Conservation (phyloP, 257 asterid species). For the Osmanthus fragrans region DNA sequence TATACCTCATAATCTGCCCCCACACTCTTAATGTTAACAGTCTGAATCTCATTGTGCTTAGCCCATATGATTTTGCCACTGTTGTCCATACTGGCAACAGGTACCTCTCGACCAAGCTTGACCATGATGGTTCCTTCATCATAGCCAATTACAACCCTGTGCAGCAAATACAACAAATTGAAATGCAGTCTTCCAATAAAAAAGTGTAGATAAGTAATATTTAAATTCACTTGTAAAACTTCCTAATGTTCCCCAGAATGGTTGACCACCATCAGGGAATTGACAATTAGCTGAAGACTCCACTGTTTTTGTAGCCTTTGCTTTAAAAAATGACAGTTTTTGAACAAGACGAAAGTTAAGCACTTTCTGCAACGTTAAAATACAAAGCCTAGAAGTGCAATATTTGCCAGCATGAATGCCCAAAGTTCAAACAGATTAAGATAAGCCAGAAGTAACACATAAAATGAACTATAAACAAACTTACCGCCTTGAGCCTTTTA, state of each 20-base stretch:
- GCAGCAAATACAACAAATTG: constrained; percentile 24
- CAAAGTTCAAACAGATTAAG: constrained; percentile 9
- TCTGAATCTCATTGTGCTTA: constrained; percentile 95
- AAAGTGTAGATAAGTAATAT: not conserved
- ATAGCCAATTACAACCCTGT: constrained; percentile 93
- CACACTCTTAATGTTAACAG: constrained; percentile 89
- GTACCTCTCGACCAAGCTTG: constrained; percentile 96
- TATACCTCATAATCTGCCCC: constrained; percentile 87
- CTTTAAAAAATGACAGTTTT: not conserved
- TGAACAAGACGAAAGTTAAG: constrained; percentile 1
- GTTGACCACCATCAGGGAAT: constrained; percentile 22
- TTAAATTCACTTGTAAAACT: constrained; percentile 7
- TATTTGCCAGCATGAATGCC: constrained; percentile 2
- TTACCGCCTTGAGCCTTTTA: constrained; percentile 91
- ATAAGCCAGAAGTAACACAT: constrained; percentile 18
- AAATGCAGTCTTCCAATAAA: constrained; percentile 16
- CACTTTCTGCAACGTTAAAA: constrained; percentile 9
- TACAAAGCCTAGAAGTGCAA: not conserved
- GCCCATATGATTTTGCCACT: constrained; percentile 98
- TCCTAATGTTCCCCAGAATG: constrained; percentile 9
- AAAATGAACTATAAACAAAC: constrained; percentile 22
- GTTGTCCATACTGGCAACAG: constrained; percentile 95
- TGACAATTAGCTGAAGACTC: constrained; percentile 6
- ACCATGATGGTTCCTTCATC: constrained; percentile 99
- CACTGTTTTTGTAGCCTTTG: not conserved